These are phyloP conservation scores for cucumber (Cucumis sativus) DNA, from an alignment of 306 rosid genomes.

Conservation along the genomic window Cucumber_9930_V3 NC_026659.2:31038001-31038500, in stretches of 20 bases:
- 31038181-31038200: neutral
- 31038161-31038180: neutral
- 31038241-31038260: neutral
- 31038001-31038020: neutral
- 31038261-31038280: neutral
- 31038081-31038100: neutral
- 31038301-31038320: neutral
- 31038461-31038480: too few relatives aligned
- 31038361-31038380: too few relatives aligned
- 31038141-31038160: neutral
- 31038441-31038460: too few relatives aligned
- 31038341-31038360: neutral
- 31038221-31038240: neutral
- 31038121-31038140: neutral
- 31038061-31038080: neutral
- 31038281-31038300: neutral
- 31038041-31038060: neutral
- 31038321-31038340: neutral
- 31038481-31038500: too few relatives aligned
- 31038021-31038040: neutral
- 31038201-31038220: neutral
- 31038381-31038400: too few relatives aligned
- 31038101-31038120: neutral
- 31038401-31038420: too few relatives aligned
- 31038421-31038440: too few relatives aligned